phyloP scores from a whole-genome alignment of 768 basidiomycete genomes.

The Podaxis sp. region DNA sequence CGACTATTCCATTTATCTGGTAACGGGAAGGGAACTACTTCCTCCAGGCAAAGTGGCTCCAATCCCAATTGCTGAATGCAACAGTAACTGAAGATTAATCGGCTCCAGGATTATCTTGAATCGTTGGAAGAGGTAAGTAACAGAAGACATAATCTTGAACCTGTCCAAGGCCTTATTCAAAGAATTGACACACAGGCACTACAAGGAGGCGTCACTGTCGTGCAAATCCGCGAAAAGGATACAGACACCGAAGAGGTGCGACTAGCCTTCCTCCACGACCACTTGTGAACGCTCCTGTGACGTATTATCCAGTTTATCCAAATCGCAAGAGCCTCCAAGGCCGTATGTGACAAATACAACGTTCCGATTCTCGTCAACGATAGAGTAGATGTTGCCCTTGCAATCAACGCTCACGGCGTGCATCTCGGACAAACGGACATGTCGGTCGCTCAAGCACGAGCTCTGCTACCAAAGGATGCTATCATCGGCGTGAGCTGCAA shows the following conservation, averaged over 20 bases:
- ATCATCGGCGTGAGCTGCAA: slow-evolving; percentile 85
- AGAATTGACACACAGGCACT: slow-evolving; percentile 56
- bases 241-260: slow-evolving; percentile 78
- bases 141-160: not conserved
- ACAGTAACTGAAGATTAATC: slow-evolving; percentile 13
- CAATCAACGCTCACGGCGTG: slow-evolving; percentile 73
- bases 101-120: slow-evolving; percentile 60
- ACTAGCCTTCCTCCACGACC: slow-evolving; percentile 8
- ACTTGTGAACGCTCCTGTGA: not conserved
- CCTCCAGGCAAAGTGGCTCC: slow-evolving; percentile 68
- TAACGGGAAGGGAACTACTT: slow-evolving; percentile 78
- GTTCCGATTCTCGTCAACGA: slow-evolving; percentile 89
- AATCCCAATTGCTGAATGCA: not conserved
- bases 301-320: slow-evolving; percentile 61
- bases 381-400: slow-evolving; percentile 84
- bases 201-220: slow-evolving; percentile 84
- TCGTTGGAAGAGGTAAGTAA: slow-evolving; percentile 68
- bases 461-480: slow-evolving; percentile 63
- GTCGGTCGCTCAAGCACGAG: slow-evolving; percentile 63
- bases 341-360: slow-evolving; percentile 70
- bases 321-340: slow-evolving; percentile 68
- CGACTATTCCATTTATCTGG: slow-evolving; percentile 81
- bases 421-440: slow-evolving; percentile 92
- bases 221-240: slow-evolving; percentile 88
- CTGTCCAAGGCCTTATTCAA: not conserved